A percentile compares a stretch with the other conserved stretches of the same genome.
Conservation (phyloP, 2,329 filamentous ascomycete species). For the Colletotrichum sp. region DNA sequence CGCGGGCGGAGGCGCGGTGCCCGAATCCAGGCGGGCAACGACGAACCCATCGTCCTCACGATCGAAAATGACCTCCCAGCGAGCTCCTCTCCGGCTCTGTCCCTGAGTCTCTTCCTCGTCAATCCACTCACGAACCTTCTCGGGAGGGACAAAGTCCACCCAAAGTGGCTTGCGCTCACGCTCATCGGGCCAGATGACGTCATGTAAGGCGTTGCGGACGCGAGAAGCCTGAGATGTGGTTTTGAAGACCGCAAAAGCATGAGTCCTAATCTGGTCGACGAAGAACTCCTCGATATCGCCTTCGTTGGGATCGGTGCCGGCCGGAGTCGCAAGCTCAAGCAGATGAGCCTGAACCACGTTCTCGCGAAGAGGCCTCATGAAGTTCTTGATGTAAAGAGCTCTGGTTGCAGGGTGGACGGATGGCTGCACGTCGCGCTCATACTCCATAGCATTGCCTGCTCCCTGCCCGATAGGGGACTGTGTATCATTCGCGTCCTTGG, state of each 20-base stretch:
- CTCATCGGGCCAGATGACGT: slow-evolving; percentile 85
- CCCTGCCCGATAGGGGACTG: not conserved
- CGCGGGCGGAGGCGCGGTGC: slow-evolving; percentile 7
- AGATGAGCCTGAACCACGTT: slow-evolving; percentile 73
- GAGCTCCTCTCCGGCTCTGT: slow-evolving; percentile 45
- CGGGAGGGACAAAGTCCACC: slow-evolving; percentile 87
- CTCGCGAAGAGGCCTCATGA: slow-evolving; percentile 85
- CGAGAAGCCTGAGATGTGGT: slow-evolving; percentile 74
- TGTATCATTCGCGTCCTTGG: not conserved
- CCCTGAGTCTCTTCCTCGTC: slow-evolving; percentile 63
- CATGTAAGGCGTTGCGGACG: slow-evolving; percentile 78
- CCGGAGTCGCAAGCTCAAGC: slow-evolving; percentile 67
- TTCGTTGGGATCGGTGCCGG: slow-evolving; percentile 53
- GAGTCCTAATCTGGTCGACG: slow-evolving; percentile 84
- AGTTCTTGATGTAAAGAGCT: slow-evolving; percentile 86
- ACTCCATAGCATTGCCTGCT: slow-evolving; percentile 33
- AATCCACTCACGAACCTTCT: slow-evolving; percentile 77
- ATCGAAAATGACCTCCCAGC: slow-evolving; percentile 80
- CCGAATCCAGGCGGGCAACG: slow-evolving; percentile 54
- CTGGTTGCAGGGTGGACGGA: slow-evolving; percentile 75
- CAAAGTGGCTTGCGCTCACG: slow-evolving; percentile 82
- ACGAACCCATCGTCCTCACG: slow-evolving; percentile 58
- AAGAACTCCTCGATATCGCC: slow-evolving; percentile 72
- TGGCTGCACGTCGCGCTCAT: slow-evolving; percentile 49
- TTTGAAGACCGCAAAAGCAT: slow-evolving; percentile 80